Evolutionary conservation across 2,329 filamentous ascomycete genomes (phyloP), one percentile per base, ranked within the genome.

Genomic region (Colletotrichum cereale): DNA sequence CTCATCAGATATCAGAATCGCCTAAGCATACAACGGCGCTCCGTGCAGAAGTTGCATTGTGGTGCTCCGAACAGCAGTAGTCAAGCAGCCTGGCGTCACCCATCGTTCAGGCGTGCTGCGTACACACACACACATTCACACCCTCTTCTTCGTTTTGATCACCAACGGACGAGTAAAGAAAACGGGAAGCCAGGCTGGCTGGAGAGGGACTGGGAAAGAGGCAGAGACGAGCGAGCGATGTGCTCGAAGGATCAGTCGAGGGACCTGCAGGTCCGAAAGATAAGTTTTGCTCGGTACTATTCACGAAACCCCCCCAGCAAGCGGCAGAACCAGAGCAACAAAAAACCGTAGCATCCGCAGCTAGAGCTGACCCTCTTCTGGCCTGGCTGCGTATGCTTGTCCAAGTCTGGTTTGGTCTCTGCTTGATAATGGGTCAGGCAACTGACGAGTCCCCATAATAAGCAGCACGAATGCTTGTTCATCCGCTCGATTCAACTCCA

Each of bases 1-100:
- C 56, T 50, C 70, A 71, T 72, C 70, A 72, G 70, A 72, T 71
- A 71, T 72, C 70, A 72, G 61, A 72, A 72, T 72, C 58, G 38
- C 34, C 52, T 16, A 42, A 67, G 53, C 52, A 55, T 53, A 58
- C 53, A 68, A 53, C 36, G 40, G n/a, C 52, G 44, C 34, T 67
- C 62, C 63, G 42, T 44, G 63, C 50, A 34, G 26, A 34, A 40
- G 40, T 61, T 60, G 56, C 62, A 66, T 56, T 66, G n/a, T 56
- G 47, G 62, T 53, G 40, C 56, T 47, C 38, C 26, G 42, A 55
- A 53, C 44, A 63, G 44, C 53, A 68, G 38, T 36, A 71, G 21
- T 58, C 52, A n/a, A 68, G 67, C 57, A 71, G 40, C 64, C 68
- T 58, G 63, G 56, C 57, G 68, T 67, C 42, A 66, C 67, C 31